A percentile compares a stretch with the other conserved stretches of the same genome.
Evolutionary conservation across 331 rosid species (phyloP).

Genomic region (Quercus lobata): DNA sequence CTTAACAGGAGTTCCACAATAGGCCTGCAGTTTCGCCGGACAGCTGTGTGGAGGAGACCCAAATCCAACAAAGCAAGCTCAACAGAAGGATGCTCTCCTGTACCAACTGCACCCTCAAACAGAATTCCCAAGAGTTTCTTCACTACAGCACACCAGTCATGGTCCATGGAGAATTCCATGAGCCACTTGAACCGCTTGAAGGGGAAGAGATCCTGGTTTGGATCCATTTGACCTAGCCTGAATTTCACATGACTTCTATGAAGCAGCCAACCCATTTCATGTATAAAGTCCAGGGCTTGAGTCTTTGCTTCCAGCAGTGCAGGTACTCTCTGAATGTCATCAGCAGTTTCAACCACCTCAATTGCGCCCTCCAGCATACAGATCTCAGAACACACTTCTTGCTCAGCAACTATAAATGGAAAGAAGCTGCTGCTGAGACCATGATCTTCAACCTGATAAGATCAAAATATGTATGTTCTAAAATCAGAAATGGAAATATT

Average conservation of each 20-base stretch:
- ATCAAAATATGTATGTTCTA: conserved; percentile 9
- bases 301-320: conserved; percentile 54
- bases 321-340: conserved; percentile 33
- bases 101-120: conserved; percentile 61
- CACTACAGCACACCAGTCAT: conserved; percentile 82
- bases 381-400: conserved; percentile 81
- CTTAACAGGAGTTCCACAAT: conserved; percentile 71
- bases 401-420: conserved; percentile 91
- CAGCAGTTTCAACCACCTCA: conserved; percentile 45
- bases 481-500: conserved; percentile 19
- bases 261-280: conserved; percentile 96
- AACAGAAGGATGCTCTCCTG: conserved; percentile 50
- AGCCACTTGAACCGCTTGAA: conserved; percentile 71
- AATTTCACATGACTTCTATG: conserved; percentile 57
- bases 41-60: conserved; percentile 85
- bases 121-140: conserved; percentile 64
- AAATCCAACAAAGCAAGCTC: conserved; percentile 60
- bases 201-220: conserved; percentile 51
- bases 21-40: conserved; percentile 59
- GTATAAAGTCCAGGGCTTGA: conserved; percentile 72
- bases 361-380: conserved; percentile 60
- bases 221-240: conserved; percentile 60
- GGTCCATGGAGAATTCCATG: conserved; percentile 82
- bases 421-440: conserved; percentile 77
- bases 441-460: conserved; percentile 80